Base-by-base conservation (phyloP, 2,329 filamentous ascomycete genomes). In the Pseudogymnoascus sp. region DNA sequence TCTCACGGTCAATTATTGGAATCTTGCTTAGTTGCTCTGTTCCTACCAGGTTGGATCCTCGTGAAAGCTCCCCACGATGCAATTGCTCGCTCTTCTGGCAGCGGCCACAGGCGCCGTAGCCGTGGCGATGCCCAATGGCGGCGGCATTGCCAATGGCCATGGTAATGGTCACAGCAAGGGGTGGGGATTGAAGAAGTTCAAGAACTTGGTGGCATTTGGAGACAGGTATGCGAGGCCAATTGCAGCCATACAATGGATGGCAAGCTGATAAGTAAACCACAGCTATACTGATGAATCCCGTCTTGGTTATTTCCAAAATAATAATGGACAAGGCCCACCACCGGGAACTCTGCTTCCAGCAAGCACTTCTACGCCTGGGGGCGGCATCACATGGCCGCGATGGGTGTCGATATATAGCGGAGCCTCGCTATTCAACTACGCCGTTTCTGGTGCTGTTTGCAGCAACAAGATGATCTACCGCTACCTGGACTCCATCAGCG, bases 201-300 rank as follows among this genome's bases (percentile, higher is more conserved):
- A 83, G 29, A 86, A 83, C 58, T 71, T 90, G 37, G 81, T 90
- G 39, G 80, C 84, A 0, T 91, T 92, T 69, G 88, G 88, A 10
- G 87, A 91, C 72, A 90, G 86, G 70, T 72, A 61, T 65, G 65
- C n/a, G n/a, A n/a, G 4, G 8, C 5, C n/a, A 4, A 15, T 60
- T 13, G 26, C 5, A 37, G n/a, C n/a, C 37, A 26, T 13, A 17
- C 21, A 17, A 37, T 10, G 59, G 9, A 58, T 15, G 2, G 5
- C 35, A 29, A 61, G n/a, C 37, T 65, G 36, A 65, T 33, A n/a
- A 2, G 15, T 10, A 8, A 4, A 47, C 4, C n/a, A 40, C 58
- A 74, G 72, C 72, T 92, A 88, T 69, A 90, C 87, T 0, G 89
- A 92, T 69, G 86, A 91, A 68, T 83, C 81, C 10, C 82, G 89